Conservation (phyloP, 129 eudicot genomes). For the Tagetes patula region DNA sequence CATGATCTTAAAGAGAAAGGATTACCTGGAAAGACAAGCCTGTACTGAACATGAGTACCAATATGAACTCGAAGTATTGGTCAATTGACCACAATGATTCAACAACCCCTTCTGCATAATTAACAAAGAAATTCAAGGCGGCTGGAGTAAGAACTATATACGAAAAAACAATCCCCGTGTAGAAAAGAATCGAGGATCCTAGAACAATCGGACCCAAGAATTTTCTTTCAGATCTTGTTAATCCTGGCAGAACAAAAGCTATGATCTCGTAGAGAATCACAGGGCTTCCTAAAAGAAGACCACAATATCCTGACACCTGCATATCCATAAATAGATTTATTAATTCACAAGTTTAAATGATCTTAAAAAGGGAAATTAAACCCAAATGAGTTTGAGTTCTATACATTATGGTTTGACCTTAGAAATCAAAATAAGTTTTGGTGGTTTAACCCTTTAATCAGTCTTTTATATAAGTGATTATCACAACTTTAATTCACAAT, state of each 20-base stretch:
- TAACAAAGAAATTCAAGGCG: conserved; percentile 89
- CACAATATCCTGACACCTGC: conserved; percentile 99
- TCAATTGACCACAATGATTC: conserved; percentile 99
- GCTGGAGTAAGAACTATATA: conserved; percentile 95
- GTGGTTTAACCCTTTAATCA: background rate
- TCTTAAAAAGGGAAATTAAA: background rate
- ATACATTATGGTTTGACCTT: background rate
- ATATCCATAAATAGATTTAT: background rate
- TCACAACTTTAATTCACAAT: background rate
- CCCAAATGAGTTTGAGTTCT: background rate
- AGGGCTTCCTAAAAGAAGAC: conserved; percentile 92
- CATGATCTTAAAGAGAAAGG: conserved; percentile 3
- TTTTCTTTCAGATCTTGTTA: conserved; percentile 79
- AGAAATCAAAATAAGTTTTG: background rate
- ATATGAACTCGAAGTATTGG: conserved; percentile 95
- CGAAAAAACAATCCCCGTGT: conserved; percentile 73
- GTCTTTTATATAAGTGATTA: conserved; percentile 1
- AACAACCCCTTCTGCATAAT: conserved; percentile 94
- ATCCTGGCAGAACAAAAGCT: conserved; percentile 92
- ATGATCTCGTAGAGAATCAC: conserved; percentile 94
- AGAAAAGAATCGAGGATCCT: conserved; percentile 92
- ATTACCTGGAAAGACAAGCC: conserved; percentile 97
- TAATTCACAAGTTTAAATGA: background rate
- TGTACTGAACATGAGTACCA: conserved; percentile 96
- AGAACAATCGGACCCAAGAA: conserved; percentile 89